Evolutionary conservation across 441 rosid genomes (phyloP).

Genomic region (Populus hybrid): DNA sequence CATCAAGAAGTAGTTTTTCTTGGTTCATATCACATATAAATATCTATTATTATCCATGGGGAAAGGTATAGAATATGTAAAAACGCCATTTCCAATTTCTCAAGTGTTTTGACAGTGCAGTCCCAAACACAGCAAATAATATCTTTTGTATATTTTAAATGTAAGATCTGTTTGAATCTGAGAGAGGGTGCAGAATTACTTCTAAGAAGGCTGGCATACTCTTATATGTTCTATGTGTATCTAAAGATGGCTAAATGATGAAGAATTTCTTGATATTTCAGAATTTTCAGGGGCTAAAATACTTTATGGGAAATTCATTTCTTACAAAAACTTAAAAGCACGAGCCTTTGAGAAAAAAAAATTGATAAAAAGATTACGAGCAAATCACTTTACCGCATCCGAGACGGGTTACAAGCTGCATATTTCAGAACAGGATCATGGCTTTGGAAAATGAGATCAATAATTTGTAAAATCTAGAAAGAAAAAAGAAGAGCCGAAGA

Average conservation of each 20-base stretch:
- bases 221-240: background rate
- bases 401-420: background rate
- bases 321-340: background rate
- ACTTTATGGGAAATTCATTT: background rate
- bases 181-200: too few species aligned
- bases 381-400: background rate
- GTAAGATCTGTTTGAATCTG: background rate
- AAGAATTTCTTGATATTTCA: background rate
- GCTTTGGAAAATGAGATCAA: background rate
- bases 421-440: background rate
- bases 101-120: background rate
- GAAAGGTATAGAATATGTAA: conserved; percentile 2
- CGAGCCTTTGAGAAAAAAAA: background rate
- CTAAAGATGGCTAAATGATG: background rate
- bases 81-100: background rate
- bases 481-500: background rate
- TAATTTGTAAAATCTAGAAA: background rate
- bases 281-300: background rate
- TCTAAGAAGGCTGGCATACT: background rate
- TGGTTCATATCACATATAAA: conserved; percentile 6
- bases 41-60: background rate
- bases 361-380: background rate
- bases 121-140: conserved; percentile 4
- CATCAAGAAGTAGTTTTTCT: conserved; percentile 2
- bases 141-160: background rate